phyloP scores from a whole-genome alignment of 2,329 filamentous ascomycete genomes.

The Microdochium nivale region DNA sequence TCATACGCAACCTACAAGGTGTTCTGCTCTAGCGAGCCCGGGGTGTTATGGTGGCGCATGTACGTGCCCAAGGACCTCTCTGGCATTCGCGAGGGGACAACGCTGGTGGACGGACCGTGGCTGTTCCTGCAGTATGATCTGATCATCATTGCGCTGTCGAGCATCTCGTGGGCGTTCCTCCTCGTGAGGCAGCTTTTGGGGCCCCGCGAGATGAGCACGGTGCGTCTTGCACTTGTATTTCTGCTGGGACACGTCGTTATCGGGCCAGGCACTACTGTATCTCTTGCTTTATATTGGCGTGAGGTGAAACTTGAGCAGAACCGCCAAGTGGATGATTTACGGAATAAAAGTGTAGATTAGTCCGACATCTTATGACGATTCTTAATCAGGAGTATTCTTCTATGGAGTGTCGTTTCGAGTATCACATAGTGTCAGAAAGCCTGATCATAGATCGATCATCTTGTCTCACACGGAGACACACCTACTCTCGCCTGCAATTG shows the following conservation, averaged over 20 bases:
- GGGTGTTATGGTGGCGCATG: conserved; percentile 9
- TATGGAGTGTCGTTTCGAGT: too few species aligned
- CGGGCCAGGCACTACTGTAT: conserved; percentile 12
- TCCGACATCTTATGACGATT: too few species aligned
- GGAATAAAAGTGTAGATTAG: too few species aligned
- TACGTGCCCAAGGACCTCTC: conserved; percentile 6
- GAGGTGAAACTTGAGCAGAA: too few species aligned
- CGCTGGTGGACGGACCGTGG: conserved; percentile 12
- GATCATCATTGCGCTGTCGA: conserved; percentile 14
- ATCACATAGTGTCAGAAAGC: too few species aligned
- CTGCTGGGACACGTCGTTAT: conserved; percentile 8
- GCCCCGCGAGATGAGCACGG: conserved; percentile 2
- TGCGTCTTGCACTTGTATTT: conserved; percentile 4
- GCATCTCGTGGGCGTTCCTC: conserved; percentile 13
- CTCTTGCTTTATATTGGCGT: conserved; percentile 8
- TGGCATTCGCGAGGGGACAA: background rate
- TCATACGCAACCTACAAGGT: conserved; percentile 10
- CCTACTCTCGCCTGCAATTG: too few species aligned
- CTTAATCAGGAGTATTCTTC: too few species aligned
- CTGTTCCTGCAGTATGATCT: conserved; percentile 18
- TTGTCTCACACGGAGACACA: too few species aligned
- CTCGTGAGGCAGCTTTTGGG: conserved; percentile 6
- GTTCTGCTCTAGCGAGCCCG: conserved; percentile 4
- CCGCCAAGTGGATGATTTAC: too few species aligned
- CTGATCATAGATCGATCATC: too few species aligned